Percentiles rank a stretch among this genome's conserved stretches.
These are phyloP conservation scores for Trapa bicornis DNA, from an alignment of 345 rosid species.

Conservation along the genomic window DNA sequence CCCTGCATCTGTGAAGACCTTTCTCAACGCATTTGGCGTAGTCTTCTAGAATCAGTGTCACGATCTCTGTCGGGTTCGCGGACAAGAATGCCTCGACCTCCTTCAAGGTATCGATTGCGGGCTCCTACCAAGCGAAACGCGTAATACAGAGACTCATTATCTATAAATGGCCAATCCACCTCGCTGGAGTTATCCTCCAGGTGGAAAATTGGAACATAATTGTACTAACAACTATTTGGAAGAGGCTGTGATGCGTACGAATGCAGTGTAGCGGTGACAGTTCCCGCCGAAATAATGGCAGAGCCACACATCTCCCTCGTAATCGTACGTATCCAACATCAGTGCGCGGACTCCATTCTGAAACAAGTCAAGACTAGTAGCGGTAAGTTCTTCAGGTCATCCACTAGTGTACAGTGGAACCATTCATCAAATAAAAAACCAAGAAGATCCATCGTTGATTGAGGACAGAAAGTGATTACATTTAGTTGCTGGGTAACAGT, in stretches of 20 bases:
- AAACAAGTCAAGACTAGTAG: neutral
- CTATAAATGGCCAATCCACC: neutral
- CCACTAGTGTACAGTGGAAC: neutral
- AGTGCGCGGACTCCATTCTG: constrained; percentile 61
- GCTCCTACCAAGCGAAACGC: constrained; percentile 24
- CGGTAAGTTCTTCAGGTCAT: neutral
- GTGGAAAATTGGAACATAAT: neutral
- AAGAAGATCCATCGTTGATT: neutral
- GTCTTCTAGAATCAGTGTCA: constrained; percentile 58
- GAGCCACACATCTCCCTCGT: constrained; percentile 50
- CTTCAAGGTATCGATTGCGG: constrained; percentile 41
- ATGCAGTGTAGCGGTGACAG: constrained; percentile 50
- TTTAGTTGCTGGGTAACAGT: constrained; percentile 41
- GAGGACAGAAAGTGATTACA: constrained; percentile 16
- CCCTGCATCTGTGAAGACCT: constrained; percentile 43
- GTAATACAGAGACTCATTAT: neutral
- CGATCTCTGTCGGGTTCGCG: constrained; percentile 39
- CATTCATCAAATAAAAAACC: neutral
- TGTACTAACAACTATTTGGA: no score
- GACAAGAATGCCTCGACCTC: constrained; percentile 56
- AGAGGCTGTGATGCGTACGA: constrained; percentile 21
- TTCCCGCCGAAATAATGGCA: constrained; percentile 55
- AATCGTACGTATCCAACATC: constrained; percentile 66
- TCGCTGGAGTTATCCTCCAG: neutral
- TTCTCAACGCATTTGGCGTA: constrained; percentile 50